Percentiles rank a stretch among this genome's conserved stretches.
These are phyloP conservation scores for Sphagnurus paluster DNA, from an alignment of 1,284 basidiomycete genomes.

Conservation along the genomic window DNA sequence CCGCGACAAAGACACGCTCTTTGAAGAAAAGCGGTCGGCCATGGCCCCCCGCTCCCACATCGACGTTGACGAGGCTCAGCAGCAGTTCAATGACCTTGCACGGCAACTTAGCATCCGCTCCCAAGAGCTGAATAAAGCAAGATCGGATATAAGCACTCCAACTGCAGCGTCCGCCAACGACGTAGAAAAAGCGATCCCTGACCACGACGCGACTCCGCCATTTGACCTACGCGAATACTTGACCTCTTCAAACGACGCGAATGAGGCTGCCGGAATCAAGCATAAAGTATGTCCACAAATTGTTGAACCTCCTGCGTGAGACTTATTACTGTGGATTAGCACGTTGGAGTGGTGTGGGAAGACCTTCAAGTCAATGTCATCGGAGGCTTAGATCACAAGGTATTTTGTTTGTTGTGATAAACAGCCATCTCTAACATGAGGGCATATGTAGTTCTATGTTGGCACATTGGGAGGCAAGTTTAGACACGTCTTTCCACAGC, in stretches of 20 bases:
- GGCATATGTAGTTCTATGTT: constrained; percentile 69
- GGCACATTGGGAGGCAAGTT: constrained; percentile 57
- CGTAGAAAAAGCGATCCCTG: constrained; percentile 50
- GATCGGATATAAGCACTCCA: constrained; percentile 16
- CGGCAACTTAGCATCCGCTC: constrained; percentile 33
- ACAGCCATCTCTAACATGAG: neutral
- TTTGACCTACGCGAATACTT: constrained; percentile 83
- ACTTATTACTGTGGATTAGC: too few relatives aligned
- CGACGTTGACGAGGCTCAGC: constrained; percentile 47
- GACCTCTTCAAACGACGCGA: constrained; percentile 62
- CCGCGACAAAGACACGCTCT: too few relatives aligned
- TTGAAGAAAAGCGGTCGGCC: too few relatives aligned
- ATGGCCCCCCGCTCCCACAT: constrained; percentile 28
- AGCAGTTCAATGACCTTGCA: constrained; percentile 54
- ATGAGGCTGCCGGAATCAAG: constrained; percentile 72
- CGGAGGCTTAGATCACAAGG: constrained; percentile 64
- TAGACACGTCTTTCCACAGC: constrained; percentile 6
- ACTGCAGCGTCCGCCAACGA: constrained; percentile 14
- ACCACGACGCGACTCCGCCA: constrained; percentile 25
- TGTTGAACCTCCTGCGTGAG: too few relatives aligned
- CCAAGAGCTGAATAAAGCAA: constrained; percentile 14
- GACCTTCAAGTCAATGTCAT: constrained; percentile 70
- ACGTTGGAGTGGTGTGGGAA: constrained; percentile 82
- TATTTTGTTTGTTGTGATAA: constrained; percentile 22
- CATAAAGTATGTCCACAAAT: constrained; percentile 69